Conservation (phyloP, 768 basidiomycete species). For the Fomitopsis pulvina region DNA sequence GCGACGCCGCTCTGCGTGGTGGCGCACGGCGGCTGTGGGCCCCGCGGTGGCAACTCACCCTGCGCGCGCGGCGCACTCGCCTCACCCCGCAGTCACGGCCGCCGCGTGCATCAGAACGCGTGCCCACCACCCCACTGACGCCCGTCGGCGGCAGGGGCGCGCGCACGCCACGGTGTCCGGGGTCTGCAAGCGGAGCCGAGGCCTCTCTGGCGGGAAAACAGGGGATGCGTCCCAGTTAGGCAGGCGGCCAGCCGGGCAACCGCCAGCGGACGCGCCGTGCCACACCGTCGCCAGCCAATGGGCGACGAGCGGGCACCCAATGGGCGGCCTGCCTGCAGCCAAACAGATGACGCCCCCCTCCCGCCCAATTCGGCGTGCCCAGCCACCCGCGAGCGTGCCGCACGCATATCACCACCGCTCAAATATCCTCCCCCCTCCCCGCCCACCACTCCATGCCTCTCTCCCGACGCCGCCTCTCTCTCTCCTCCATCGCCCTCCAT, state of each 20-base stretch:
- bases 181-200: slow-evolving; percentile 1
- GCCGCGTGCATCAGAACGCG: not conserved
- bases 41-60: not conserved
- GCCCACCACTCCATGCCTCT: not conserved
- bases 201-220: slow-evolving; percentile 1
- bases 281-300: not conserved
- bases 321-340: not conserved
- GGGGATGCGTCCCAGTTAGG: slow-evolving; percentile 4
- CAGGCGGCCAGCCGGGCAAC: slow-evolving; percentile 7
- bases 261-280: slow-evolving; percentile 6
- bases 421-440: slow-evolving; percentile 11
- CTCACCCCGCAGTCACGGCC: too few species aligned
- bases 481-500: slow-evolving; percentile 1
- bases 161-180: not conserved
- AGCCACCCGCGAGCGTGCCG: slow-evolving; percentile 13
- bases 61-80: not conserved
- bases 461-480: slow-evolving; percentile 7
- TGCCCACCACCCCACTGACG: not conserved
- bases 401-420: slow-evolving; percentile 9
- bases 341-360: slow-evolving; percentile 2
- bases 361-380: slow-evolving; percentile 7
- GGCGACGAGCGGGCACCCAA: slow-evolving; percentile 4
- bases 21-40: not conserved
- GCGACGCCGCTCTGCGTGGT: not conserved
- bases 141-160: not conserved